Percentiles rank a stretch among this genome's conserved stretches.
These are phyloP conservation scores for Aspergillus spinulosporus DNA, from an alignment of 2,329 filamentous ascomycete species.

Conservation along the genomic window DNA sequence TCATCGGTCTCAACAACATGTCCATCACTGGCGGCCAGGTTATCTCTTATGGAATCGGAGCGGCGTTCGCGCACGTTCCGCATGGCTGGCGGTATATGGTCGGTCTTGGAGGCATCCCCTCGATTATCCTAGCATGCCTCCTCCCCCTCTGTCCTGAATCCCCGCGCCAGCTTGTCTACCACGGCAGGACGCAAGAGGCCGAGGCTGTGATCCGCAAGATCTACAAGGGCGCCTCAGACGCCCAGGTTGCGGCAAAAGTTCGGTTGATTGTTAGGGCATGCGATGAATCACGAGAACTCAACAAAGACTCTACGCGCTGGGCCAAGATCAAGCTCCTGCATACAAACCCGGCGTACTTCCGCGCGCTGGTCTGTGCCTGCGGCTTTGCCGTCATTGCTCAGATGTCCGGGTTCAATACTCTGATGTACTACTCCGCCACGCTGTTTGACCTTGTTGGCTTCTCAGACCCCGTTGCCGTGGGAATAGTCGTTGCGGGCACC, in stretches of 20 bases:
- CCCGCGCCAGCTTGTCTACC: slow-evolving; percentile 25
- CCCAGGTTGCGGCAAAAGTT: slow-evolving; percentile 49
- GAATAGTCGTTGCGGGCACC: slow-evolving; percentile 28
- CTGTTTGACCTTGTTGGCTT: slow-evolving; percentile 52
- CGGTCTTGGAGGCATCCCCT: slow-evolving; percentile 49
- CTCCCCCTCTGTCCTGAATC: slow-evolving; percentile 47
- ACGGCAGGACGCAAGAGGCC: slow-evolving; percentile 20
- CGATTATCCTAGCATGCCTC: slow-evolving; percentile 46
- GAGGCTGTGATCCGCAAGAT: slow-evolving; percentile 38
- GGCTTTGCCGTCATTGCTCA: slow-evolving; percentile 54
- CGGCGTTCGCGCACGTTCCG: slow-evolving; percentile 42
- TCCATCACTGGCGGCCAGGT: slow-evolving; percentile 41
- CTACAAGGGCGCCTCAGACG: slow-evolving; percentile 33
- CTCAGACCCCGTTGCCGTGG: slow-evolving; percentile 50
- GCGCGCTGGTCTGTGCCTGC: slow-evolving; percentile 49
- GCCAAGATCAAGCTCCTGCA: slow-evolving; percentile 52
- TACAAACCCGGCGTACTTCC: slow-evolving; percentile 34
- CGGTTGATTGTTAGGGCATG: slow-evolving; percentile 45
- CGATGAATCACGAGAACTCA: slow-evolving; percentile 42
- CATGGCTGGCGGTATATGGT: slow-evolving; percentile 55
- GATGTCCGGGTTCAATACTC: slow-evolving; percentile 47
- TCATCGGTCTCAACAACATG: slow-evolving; percentile 48
- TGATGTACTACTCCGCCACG: slow-evolving; percentile 49
- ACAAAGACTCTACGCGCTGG: slow-evolving; percentile 43
- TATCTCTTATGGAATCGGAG: slow-evolving; percentile 45